A percentile compares a stretch with the other conserved stretches of the same genome.
phyloP scores from a whole-genome alignment of 441 rosid species.

The Erodium moschatum region DNA sequence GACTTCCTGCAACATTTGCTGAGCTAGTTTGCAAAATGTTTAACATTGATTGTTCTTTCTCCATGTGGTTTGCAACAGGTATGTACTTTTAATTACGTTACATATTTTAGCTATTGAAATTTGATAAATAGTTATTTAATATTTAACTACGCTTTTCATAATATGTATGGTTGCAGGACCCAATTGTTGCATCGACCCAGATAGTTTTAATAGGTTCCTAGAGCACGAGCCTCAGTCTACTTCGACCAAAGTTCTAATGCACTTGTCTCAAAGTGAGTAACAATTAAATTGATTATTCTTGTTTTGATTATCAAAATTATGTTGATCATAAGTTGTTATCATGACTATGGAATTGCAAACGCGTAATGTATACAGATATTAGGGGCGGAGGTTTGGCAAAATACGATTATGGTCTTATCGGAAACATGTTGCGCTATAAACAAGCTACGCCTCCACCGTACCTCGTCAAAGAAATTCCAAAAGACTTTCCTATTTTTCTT shows the following conservation, averaged over 20 bases:
- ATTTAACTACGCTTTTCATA: neutral
- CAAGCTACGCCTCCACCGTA: neutral
- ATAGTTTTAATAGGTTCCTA: neutral
- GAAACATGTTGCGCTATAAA: neutral
- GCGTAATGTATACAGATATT: neutral
- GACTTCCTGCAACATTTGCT: neutral
- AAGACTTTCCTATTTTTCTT: neutral
- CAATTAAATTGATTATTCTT: neutral
- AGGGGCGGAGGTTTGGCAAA: neutral
- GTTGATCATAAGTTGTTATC: neutral
- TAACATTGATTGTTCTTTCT: neutral
- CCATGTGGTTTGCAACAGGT: neutral
- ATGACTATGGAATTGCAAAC: neutral
- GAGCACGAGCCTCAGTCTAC: conserved; percentile 2
- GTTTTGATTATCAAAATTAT: neutral
- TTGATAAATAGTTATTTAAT: neutral
- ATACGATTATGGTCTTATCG: neutral
- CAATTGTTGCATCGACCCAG: neutral
- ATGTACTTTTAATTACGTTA: neutral
- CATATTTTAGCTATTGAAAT: neutral
- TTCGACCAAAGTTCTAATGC: neutral
- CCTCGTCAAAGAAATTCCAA: neutral
- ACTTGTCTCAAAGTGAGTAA: neutral
- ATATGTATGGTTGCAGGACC: neutral
- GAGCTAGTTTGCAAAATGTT: neutral